Evolutionary conservation across 2,329 filamentous ascomycete genomes (phyloP), one percentile per base, ranked within the genome.

Genomic region (Penicillium sp.): DNA sequence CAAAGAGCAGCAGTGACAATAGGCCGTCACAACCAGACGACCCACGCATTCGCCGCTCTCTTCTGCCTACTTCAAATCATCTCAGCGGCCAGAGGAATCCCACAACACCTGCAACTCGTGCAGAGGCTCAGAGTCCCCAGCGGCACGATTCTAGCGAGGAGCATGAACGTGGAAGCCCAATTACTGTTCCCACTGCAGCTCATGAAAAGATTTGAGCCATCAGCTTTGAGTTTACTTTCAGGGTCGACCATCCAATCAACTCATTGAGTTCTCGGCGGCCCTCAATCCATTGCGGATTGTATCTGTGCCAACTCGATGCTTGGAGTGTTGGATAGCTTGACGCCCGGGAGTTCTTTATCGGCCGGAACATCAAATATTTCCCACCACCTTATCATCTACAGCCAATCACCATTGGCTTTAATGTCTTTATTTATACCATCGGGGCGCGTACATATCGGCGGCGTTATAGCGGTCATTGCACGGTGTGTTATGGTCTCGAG

Each of bases 1-100:
- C 63, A 5, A 68, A 67, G 44, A 67, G 66, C 24, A 58, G 59
- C 3, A 51, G 53, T 3, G 64, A 70, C 7, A 57, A 55, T 7
- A 46, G 46, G 3, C 28, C 47, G 10, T 46, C 54, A 29, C 56
- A 62, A 19, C 58, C 60, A 1, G 60, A 56, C 21, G 57, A 61
- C 5, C 59, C 64, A 3, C 60, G 63, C 3, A 58, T 60, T 33
- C 63, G 60, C 58, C 60, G 62, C 26, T 64, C 58, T 14, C 56
- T 60, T 14, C 50, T 61, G 7, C 60, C 59, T 2, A 26, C 39
- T 11, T 51, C 55, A 3, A 46, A 57, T 34, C 26, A 57, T n/a
- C 48, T 59, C 21, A 58, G 49, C 28, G 39, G 37, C 14, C 50
- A 61, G 2, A 24, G 54, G 14, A 19, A 47, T 4, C 24, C 55